These are phyloP conservation scores for Beauveria asiatica DNA, from an alignment of 2,329 filamentous ascomycete species.

Conservation along the genomic window DNA sequence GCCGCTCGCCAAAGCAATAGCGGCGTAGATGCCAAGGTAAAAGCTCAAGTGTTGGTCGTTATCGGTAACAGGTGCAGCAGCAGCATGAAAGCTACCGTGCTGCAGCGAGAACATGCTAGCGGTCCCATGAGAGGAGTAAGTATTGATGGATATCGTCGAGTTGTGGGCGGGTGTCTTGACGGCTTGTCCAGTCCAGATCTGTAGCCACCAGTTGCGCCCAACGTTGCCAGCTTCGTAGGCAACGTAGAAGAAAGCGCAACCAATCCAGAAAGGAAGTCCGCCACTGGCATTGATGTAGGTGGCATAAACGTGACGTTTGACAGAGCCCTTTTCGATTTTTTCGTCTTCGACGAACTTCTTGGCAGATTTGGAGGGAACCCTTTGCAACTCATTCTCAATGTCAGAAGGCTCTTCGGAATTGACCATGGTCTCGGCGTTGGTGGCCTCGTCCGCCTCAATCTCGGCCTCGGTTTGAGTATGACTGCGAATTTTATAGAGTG, in stretches of 20 bases:
- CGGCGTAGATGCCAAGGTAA: conserved; percentile 62
- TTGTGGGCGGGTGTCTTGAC: conserved; percentile 9
- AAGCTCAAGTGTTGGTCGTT: conserved; percentile 40
- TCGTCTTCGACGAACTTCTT: conserved; percentile 74
- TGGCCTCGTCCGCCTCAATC: conserved; percentile 39
- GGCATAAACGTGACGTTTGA: conserved; percentile 58
- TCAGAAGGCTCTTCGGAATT: conserved; percentile 45
- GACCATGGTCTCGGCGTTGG: conserved; percentile 36
- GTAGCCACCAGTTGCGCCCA: conserved; percentile 55
- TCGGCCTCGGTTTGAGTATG: conserved; percentile 42
- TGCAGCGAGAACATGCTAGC: conserved; percentile 39
- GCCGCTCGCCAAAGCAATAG: conserved; percentile 47
- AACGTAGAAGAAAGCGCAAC: conserved; percentile 46
- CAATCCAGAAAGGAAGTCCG: conserved; percentile 50
- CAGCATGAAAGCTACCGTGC: conserved; percentile 34
- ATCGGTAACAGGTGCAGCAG: conserved; percentile 22
- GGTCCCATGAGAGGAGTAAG: conserved; percentile 28
- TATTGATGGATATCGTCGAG: conserved; percentile 15
- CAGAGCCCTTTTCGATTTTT: conserved; percentile 58
- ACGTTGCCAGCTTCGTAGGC: conserved; percentile 46
- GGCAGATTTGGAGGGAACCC: conserved; percentile 42
- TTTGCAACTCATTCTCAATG: conserved; percentile 35
- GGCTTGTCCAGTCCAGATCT: conserved; percentile 49
- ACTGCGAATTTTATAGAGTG: conserved; percentile 47
- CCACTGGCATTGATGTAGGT: conserved; percentile 61